Conservation (phyloP, 192 early-diverging fungal genomes). For the Rhizophagus prolifer region DNA sequence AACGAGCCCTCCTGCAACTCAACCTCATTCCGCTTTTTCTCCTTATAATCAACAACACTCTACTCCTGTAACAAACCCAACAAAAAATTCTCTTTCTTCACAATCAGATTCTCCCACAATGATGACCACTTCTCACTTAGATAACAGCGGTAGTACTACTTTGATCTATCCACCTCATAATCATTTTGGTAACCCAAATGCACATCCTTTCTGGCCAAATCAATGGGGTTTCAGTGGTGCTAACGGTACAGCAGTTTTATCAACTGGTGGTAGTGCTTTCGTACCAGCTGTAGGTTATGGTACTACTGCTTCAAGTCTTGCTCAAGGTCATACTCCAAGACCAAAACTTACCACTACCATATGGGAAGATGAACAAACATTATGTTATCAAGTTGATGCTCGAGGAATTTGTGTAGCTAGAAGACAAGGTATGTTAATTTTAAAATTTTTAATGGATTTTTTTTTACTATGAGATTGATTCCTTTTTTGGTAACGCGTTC, state of each 20-base stretch:
- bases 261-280: constrained; percentile 13
- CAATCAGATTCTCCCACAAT: constrained; percentile 5
- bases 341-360: constrained; percentile 69
- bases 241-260: constrained; percentile 11
- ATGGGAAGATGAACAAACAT: constrained; percentile 82
- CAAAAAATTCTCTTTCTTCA: constrained; percentile 5
- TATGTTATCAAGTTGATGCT: constrained; percentile 80
- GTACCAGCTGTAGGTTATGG: constrained; percentile 25
- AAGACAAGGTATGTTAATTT: constrained; percentile 50
- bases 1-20: background rate
- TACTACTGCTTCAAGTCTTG: background rate
- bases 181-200: constrained; percentile 19
- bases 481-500: too few species aligned
- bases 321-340: constrained; percentile 27
- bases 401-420: constrained; percentile 78
- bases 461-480: too few species aligned
- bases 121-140: constrained; percentile 28
- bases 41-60: constrained; percentile 28
- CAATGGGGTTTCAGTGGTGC: constrained; percentile 3
- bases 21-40: constrained; percentile 15
- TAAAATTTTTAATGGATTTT: too few species aligned
- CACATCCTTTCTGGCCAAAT: constrained; percentile 2
- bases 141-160: constrained; percentile 18
- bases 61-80: constrained; percentile 26
- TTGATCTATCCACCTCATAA: constrained; percentile 22